Evolutionary conservation across 768 basidiomycete genomes (phyloP), one percentile per base, ranked within the genome.

Genomic region (Cytidiella melzeri): DNA sequence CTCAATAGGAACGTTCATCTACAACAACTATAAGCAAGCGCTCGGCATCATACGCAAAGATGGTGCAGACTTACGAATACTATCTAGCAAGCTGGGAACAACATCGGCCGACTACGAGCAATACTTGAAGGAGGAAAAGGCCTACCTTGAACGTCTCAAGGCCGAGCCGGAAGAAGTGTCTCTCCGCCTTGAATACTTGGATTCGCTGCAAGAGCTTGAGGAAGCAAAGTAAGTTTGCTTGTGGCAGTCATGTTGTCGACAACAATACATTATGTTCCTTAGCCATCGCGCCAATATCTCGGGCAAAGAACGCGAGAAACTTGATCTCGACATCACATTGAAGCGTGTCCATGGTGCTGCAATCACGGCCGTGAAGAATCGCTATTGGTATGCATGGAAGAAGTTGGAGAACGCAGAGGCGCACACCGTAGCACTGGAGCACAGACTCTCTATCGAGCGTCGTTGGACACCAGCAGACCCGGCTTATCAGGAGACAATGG

Each of bases 381-480:
- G 39, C 15, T 41, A 50, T 15, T 3, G 36, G 11, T 28, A 23
- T 3, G 26, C 51, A 0, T 34, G 24, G 39, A 37, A 18, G 13
- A 23, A 43, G 2, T 36, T 37, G 10, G 23, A 43, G 21, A 9
- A 13, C 0, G n/a, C 42, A 0, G 30, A 50, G 13, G 42, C 41
- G 13, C 39, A 49, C 6, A 57, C 47, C 4, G n/a, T 26, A 15
- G 36, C 36, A 1, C 37, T 55, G 12, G 61, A 63, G 37, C 23
- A 38, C 2, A 3, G 25, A 15, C 42, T 61, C 2, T 48, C 50
- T 10, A 30, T 64, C 11, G 36, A 23, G 7, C 18, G 47, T 4
- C 48, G 55, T 1, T 63, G 62, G 63, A 43, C 28, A 6, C 48
- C 54, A 0, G 42, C 5, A 1, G 18, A 37, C 26, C 9, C 50